These are phyloP conservation scores for Hanseniaspora pseudoguilliermondii DNA, from an alignment of 805 yeast species.

Conservation along the genomic window DNA sequence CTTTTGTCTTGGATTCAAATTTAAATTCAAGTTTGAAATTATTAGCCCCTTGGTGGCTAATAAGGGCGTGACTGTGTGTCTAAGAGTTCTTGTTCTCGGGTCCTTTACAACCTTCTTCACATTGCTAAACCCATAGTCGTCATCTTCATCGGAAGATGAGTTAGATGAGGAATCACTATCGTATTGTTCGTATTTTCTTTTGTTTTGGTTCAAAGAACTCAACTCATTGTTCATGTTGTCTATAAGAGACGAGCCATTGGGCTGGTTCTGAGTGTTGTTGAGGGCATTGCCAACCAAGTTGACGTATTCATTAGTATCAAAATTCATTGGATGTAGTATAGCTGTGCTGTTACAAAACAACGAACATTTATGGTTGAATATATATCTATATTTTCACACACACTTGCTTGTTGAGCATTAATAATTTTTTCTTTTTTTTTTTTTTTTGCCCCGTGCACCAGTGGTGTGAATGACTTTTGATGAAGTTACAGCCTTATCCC, in stretches of 20 bases:
- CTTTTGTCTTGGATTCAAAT: conserved; percentile 44
- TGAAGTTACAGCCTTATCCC: too few relatives aligned
- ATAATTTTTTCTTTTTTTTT: background rate
- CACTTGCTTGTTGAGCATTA: background rate
- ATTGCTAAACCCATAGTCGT: conserved; percentile 1
- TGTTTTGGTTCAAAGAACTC: background rate
- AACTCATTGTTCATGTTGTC: conserved; percentile 8
- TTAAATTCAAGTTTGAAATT: conserved; percentile 16
- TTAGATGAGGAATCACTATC: conserved; percentile 1
- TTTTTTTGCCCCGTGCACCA: too few relatives aligned
- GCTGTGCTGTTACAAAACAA: too few relatives aligned
- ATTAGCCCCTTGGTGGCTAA: conserved; percentile 22
- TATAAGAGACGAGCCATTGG: background rate
- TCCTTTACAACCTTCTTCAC: conserved; percentile 16
- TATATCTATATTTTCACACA: background rate
- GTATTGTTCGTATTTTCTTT: conserved; percentile 4
- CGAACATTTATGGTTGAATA: too few relatives aligned
- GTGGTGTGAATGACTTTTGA: too few relatives aligned
- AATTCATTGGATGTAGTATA: background rate
- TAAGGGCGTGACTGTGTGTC: conserved; percentile 26
- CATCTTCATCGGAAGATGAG: conserved; percentile 2
- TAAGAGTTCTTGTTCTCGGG: conserved; percentile 25
- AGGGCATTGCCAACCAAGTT: background rate
- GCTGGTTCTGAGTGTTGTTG: background rate
- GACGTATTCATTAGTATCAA: background rate